Conservation (phyloP, 805 yeast species). For the Monosporozyma aerobia region DNA sequence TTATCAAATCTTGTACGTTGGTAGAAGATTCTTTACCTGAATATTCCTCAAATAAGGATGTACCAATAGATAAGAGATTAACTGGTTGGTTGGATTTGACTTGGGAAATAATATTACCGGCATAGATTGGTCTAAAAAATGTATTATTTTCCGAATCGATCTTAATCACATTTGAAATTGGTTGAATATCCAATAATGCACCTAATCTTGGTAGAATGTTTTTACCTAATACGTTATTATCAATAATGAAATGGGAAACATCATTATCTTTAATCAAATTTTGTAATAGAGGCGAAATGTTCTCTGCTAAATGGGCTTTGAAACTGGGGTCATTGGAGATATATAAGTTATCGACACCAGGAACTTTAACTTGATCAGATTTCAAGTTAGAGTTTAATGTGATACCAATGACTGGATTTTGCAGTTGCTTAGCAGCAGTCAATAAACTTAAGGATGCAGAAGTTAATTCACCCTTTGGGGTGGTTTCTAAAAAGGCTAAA, state of each 20-base stretch:
- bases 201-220: conserved; percentile 79
- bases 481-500: conserved; percentile 64
- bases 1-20: conserved; percentile 22
- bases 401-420: conserved; percentile 73
- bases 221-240: conserved; percentile 85
- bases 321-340: conserved; percentile 23
- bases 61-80: conserved; percentile 68
- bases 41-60: conserved; percentile 64
- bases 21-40: conserved; percentile 42
- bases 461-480: conserved; percentile 42
- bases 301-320: conserved; percentile 64
- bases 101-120: conserved; percentile 87
- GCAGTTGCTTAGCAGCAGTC: conserved; percentile 68
- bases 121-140: conserved; percentile 88
- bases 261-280: conserved; percentile 25
- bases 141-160: conserved; percentile 52
- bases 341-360: conserved; percentile 29
- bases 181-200: conserved; percentile 79
- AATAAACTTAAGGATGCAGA: conserved; percentile 66
- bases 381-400: conserved; percentile 39
- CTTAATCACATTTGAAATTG: conserved; percentile 70
- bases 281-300: conserved; percentile 58
- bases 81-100: conserved; percentile 60
- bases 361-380: conserved; percentile 36
- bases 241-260: conserved; percentile 59